Evolutionary conservation across 495 filamentous ascomycete genomes (phyloP).

Genomic region (Neurospora sp.): DNA sequence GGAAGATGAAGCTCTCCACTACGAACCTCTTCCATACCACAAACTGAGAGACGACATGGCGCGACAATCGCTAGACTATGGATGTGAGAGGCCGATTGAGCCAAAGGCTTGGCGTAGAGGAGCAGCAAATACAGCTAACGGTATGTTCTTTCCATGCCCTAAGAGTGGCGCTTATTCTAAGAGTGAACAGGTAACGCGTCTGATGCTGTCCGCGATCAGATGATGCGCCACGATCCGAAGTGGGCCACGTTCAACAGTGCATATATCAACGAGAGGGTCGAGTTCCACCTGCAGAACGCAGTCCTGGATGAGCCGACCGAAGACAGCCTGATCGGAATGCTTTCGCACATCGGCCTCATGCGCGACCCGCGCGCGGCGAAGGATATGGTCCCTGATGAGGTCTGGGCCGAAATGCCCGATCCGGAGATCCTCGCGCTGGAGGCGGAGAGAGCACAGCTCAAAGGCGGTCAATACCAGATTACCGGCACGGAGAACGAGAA

Average conservation of each 20-base stretch:
- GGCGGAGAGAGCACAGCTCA: conserved; percentile 13
- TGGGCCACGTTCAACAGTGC: conserved; percentile 12
- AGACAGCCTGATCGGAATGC: conserved; percentile 1
- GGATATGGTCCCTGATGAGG: conserved; percentile 16
- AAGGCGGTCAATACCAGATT: conserved; percentile 12
- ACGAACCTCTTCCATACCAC: conserved; percentile 8
- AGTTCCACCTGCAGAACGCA: conserved; percentile 13
- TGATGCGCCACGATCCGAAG: conserved; percentile 17
- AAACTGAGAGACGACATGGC: conserved; percentile 13
- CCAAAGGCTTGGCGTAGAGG: conserved; percentile 9
- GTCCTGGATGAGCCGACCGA: conserved; percentile 9
- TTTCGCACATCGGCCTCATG: conserved; percentile 14
- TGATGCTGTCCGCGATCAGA: conserved; percentile 6
- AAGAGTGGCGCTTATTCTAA: conserved; percentile 3
- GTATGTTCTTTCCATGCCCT: conserved; percentile 6
- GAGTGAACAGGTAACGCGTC: not conserved
- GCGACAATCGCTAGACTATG: conserved; percentile 11
- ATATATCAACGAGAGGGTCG: conserved; percentile 15
- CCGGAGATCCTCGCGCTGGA: conserved; percentile 12
- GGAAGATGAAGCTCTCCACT: not conserved
- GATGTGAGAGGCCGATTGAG: conserved; percentile 6
- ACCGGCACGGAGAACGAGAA: not conserved
- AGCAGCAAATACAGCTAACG: conserved; percentile 10
- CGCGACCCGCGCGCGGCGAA: conserved; percentile 13
- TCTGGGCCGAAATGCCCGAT: conserved; percentile 13